Base-by-base conservation (phyloP, 2,329 filamentous ascomycete genomes). In the Epichloe hybrida region DNA sequence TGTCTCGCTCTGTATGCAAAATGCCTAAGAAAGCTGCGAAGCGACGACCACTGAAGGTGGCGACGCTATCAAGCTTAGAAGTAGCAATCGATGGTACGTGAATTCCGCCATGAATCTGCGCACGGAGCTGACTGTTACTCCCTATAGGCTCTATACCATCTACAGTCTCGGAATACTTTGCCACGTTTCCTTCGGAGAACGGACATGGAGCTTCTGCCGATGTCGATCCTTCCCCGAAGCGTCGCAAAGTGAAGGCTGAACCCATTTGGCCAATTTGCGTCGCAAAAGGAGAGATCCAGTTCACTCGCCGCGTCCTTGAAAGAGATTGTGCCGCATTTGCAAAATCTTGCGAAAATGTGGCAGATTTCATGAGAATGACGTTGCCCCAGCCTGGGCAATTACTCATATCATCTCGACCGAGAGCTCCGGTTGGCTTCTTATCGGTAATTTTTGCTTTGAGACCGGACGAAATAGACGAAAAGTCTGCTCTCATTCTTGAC, bases 191-290 rank as follows among this genome's bases (percentile, higher is more conserved):
- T 31, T 56, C 52, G 20, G 44, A 39, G 15, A 51, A 56, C 27
- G 40, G 43, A 17, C 39, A 48, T 17, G 54, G 55, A 7, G 44
- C 15, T 35, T 8, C 34, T 37, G 31, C 50, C 11, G 46, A 56
- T 15, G 44, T 48, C 6, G 57, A 57, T n/a, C 58, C 56, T n/a
- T 55, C 61, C 15, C 20, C 52, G 4, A 68, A 68, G 57, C 64
- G 65, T 46, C 64, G 59, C 46, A 68, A 63, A 57, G 54, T 58
- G 12, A 50, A 54, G 3, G n/a, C 43, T 20, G 43, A 52, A 49
- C 46, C 44, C 39, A 35, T 43, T 15, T 35, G 49, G 23, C 55
- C 59, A 20, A 59, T 68, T 34, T 58, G 58, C 35, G 46, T 68
- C 15, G 58, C 57, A 15, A 61, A 52, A 42, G 56, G 55, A 35